A percentile compares a stretch with the other conserved stretches of the same genome.
Evolutionary conservation across 2,329 filamentous ascomycete genomes (phyloP).

Genomic region (Claviceps maximensis): DNA sequence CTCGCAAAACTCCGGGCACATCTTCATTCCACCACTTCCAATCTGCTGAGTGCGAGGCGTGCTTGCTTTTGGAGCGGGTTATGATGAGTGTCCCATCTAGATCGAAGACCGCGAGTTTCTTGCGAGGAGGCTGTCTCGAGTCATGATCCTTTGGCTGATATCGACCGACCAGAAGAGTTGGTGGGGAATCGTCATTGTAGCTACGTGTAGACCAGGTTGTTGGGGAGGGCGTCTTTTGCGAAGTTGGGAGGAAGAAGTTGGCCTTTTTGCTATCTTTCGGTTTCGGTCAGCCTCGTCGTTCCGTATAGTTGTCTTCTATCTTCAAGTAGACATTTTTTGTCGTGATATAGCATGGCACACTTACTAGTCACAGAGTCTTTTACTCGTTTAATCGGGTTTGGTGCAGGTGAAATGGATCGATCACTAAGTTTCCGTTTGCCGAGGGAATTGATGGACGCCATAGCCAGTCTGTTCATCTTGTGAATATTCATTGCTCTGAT

Average conservation of each 20-base stretch:
- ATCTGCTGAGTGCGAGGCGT: conserved; percentile 55
- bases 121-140: conserved; percentile 19
- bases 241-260: conserved; percentile 78
- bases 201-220: conserved; percentile 59
- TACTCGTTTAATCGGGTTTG: conserved; percentile 27
- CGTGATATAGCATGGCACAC: background rate
- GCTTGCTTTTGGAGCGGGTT: conserved; percentile 68
- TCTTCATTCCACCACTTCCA: conserved; percentile 88
- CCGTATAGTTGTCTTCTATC: conserved; percentile 39
- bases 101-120: conserved; percentile 61
- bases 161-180: conserved; percentile 61
- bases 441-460: conserved; percentile 13
- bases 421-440: conserved; percentile 25
- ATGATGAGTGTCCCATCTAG: conserved; percentile 79
- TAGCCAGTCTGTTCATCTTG: conserved; percentile 6
- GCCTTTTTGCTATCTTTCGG: conserved; percentile 52
- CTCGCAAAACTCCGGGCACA: conserved; percentile 54
- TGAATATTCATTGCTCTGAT: background rate
- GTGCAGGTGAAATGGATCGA: conserved; percentile 38
- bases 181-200: conserved; percentile 30
- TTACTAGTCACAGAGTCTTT: background rate
- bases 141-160: conserved; percentile 38
- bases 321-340: rapidly evolving
- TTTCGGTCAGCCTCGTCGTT: conserved; percentile 25
- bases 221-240: conserved; percentile 68